These are phyloP conservation scores for Russula sp. DNA, from an alignment of 768 basidiomycete genomes.

Conservation along the genomic window DNA sequence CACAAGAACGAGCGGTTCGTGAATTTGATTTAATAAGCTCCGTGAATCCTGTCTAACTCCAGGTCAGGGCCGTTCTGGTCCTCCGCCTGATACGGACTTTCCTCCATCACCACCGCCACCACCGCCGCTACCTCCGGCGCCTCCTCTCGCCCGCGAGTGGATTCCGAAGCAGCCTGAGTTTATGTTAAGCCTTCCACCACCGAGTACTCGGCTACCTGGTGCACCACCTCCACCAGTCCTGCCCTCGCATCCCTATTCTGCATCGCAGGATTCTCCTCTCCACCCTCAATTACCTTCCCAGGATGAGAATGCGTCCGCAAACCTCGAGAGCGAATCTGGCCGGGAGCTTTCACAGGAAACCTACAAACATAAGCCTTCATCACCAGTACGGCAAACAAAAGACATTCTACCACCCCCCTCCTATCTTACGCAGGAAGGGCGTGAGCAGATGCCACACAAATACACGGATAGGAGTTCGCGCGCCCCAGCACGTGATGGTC, in stretches of 20 bases:
- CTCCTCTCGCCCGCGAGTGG: slow-evolving; percentile 8
- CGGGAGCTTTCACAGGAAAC: not conserved
- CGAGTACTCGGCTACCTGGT: slow-evolving; percentile 25
- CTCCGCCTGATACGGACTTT: not conserved
- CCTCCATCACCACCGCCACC: not conserved
- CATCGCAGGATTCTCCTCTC: not conserved
- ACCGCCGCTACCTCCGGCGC: not conserved
- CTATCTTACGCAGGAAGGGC: slow-evolving; percentile 5
- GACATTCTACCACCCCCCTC: not conserved
- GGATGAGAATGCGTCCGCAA: slow-evolving; percentile 1
- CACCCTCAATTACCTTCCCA: not conserved
- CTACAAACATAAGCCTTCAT: slow-evolving; percentile 1
- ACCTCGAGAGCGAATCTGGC: slow-evolving; percentile 9
- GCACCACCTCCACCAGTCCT: slow-evolving; percentile 23
- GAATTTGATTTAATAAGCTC: not conserved
- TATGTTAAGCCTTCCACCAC: slow-evolving; percentile 22
- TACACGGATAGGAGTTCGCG: not conserved
- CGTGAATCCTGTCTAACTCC: not conserved
- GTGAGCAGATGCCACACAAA: slow-evolving; percentile 3
- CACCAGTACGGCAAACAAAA: slow-evolving; percentile 7
- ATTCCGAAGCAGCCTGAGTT: slow-evolving; percentile 19
- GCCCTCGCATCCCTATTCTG: not conserved
- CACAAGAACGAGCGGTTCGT: slow-evolving; percentile 18
- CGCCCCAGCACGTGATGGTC: not conserved
- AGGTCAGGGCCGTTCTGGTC: slow-evolving; percentile 9